These are phyloP conservation scores for Tubosaeta sp. DNA, from an alignment of 768 basidiomycete species.

Conservation along the genomic window DNA sequence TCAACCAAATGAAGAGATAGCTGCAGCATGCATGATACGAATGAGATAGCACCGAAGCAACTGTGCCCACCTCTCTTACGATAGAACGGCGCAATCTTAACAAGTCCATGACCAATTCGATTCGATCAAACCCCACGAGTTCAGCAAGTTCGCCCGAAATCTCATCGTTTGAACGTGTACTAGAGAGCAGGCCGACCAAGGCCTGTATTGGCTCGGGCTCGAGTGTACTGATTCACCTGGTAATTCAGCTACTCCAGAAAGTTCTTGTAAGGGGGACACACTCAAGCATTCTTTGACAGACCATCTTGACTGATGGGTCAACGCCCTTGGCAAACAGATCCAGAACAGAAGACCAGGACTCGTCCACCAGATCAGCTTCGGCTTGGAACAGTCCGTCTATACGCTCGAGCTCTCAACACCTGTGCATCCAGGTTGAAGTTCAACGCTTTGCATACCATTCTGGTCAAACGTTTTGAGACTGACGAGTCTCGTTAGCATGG, in stretches of 20 bases:
- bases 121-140: conserved; percentile 76
- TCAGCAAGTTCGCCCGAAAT: conserved; percentile 79
- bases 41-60: background rate
- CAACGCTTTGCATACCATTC: conserved; percentile 13
- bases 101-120: conserved; percentile 74
- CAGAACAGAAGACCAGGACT: conserved; percentile 32
- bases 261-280: conserved; percentile 4
- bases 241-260: conserved; percentile 1
- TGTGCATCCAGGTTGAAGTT: background rate
- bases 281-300: conserved; percentile 14
- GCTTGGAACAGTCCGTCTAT: conserved; percentile 13
- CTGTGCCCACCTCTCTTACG: conserved; percentile 43
- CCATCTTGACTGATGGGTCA: background rate
- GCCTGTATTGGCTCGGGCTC: conserved; percentile 5
- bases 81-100: conserved; percentile 51
- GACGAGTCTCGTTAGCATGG: conserved; percentile 11
- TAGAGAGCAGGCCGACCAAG: conserved; percentile 41
- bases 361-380: conserved; percentile 12
- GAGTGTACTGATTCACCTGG: conserved; percentile 12
- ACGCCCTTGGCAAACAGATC: conserved; percentile 21
- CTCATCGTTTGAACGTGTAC: conserved; percentile 53
- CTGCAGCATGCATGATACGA: conserved; percentile 5
- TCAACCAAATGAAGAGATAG: conserved; percentile 10
- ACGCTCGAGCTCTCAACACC: conserved; percentile 3
- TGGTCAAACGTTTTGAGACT: conserved; percentile 13